Evolutionary conservation across 2,329 filamentous ascomycete genomes (phyloP).

Genomic region (Tolypocladium pustulatum): DNA sequence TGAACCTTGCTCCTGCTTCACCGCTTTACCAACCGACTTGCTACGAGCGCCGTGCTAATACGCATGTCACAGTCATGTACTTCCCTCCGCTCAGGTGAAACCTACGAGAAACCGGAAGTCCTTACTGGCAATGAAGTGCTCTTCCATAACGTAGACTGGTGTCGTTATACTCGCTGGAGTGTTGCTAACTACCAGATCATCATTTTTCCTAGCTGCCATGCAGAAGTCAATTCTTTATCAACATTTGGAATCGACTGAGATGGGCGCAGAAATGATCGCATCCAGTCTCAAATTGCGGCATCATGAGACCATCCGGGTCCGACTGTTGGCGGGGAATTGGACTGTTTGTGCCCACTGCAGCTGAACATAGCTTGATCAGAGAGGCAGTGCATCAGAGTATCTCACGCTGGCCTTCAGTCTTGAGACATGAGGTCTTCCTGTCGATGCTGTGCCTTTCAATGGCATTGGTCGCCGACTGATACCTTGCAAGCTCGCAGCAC

Average conservation of each 20-base stretch:
- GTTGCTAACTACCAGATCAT: not conserved
- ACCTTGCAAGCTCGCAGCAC: not conserved
- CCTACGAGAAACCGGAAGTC: not conserved
- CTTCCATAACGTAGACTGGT: not conserved
- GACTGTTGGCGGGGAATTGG: not conserved
- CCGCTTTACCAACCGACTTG: constrained; percentile 1
- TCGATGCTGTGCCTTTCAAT: too few relatives aligned
- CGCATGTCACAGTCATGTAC: not conserved
- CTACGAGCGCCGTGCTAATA: not conserved
- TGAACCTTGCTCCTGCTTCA: constrained; percentile 32
- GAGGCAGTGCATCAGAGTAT: not conserved
- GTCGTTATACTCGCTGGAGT: not conserved
- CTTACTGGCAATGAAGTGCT: not conserved
- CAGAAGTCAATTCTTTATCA: not conserved
- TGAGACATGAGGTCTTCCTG: too few relatives aligned
- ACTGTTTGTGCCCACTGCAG: not conserved
- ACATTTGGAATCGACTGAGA: not conserved
- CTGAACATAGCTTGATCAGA: not conserved
- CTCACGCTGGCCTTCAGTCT: not conserved
- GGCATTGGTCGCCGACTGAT: not conserved
- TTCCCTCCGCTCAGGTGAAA: not conserved
- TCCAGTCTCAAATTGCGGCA: not conserved
- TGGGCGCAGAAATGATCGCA: too few relatives aligned
- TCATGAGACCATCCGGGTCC: not conserved
- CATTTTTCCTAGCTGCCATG: not conserved